A percentile compares a stretch with the other conserved stretches of the same genome.
Evolutionary conservation across 352 stramenopile genomes (phyloP).

Genomic region (Lagenidium sp.): DNA sequence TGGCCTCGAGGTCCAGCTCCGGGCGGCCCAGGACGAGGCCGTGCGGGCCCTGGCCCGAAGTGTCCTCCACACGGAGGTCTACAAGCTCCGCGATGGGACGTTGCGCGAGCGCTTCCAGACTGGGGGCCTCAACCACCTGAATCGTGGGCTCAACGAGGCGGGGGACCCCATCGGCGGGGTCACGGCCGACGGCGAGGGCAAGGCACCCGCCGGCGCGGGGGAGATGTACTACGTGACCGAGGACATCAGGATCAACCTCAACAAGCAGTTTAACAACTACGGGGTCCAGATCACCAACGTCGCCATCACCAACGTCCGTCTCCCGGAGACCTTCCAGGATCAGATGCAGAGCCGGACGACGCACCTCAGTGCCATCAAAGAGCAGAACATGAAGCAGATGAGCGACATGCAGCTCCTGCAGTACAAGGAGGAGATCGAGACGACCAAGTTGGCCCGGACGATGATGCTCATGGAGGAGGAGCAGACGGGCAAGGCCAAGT

Average conservation of each 20-base stretch:
- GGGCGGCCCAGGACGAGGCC: conserved; percentile 74
- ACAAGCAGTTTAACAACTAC: conserved; percentile 64
- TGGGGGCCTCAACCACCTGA: conserved; percentile 21
- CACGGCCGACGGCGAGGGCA: too few relatives aligned
- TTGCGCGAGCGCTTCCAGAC: conserved; percentile 60
- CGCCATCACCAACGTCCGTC: conserved; percentile 53
- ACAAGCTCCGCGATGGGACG: conserved; percentile 68
- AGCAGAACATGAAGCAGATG: conserved; percentile 77
- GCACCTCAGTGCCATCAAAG: conserved; percentile 53
- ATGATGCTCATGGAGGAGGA: conserved; percentile 57
- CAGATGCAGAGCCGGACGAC: conserved; percentile 65
- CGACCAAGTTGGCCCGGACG: conserved; percentile 33
- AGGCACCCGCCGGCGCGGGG: conserved; percentile 1
- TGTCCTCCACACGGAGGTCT: conserved; percentile 85
- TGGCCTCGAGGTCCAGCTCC: conserved; percentile 79
- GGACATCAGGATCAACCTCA: conserved; percentile 57
- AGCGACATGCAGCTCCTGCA: conserved; percentile 68
- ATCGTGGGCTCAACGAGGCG: conserved; percentile 9
- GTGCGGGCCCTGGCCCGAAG: conserved; percentile 73
- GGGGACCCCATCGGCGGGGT: conserved; percentile 6
- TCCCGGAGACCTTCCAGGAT: conserved; percentile 46
- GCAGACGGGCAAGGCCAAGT: conserved; percentile 40
- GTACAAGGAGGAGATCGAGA: conserved; percentile 47
- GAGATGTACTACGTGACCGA: conserved; percentile 44
- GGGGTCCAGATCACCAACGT: conserved; percentile 64